Conservation (phyloP, 1,139 yeast genomes). For the Suhomyces maxii region DNA sequence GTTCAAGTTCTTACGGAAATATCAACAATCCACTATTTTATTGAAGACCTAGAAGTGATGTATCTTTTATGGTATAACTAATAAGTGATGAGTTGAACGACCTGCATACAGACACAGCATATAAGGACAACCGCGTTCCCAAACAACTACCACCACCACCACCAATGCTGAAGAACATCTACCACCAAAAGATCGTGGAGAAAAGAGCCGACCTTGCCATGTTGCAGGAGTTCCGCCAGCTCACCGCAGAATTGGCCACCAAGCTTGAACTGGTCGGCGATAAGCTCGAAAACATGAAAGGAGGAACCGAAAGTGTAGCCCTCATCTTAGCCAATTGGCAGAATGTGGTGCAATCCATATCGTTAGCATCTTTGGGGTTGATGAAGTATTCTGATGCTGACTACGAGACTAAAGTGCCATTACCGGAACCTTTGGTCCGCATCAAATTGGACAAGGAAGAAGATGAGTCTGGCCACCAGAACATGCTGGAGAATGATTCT, state of each 20-base stretch:
- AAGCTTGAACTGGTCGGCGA: conserved; percentile 51
- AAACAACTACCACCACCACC: neutral
- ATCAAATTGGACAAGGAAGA: conserved; percentile 49
- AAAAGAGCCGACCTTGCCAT: conserved; percentile 55
- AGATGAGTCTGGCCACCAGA: conserved; percentile 4
- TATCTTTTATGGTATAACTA: too few relatives aligned
- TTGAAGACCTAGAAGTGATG: too few relatives aligned
- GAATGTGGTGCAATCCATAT: conserved; percentile 62
- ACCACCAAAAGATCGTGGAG: conserved; percentile 37
- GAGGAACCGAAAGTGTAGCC: conserved; percentile 60
- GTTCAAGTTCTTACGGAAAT: too few relatives aligned
- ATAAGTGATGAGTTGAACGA: neutral
- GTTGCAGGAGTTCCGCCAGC: conserved; percentile 48
- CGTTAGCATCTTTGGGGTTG: conserved; percentile 65
- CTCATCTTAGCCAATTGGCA: conserved; percentile 68
- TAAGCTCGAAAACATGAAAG: conserved; percentile 51
- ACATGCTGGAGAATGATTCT: neutral
- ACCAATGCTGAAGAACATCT: conserved; percentile 16
- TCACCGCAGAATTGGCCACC: conserved; percentile 46
- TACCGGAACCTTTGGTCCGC: conserved; percentile 64
- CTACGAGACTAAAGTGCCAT: conserved; percentile 37
- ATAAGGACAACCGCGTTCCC: neutral
- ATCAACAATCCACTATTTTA: too few relatives aligned
- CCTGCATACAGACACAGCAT: neutral
- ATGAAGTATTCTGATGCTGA: conserved; percentile 48